Conservation (phyloP, 140 eudicot genomes). For the Anethum foeniculum region DNA sequence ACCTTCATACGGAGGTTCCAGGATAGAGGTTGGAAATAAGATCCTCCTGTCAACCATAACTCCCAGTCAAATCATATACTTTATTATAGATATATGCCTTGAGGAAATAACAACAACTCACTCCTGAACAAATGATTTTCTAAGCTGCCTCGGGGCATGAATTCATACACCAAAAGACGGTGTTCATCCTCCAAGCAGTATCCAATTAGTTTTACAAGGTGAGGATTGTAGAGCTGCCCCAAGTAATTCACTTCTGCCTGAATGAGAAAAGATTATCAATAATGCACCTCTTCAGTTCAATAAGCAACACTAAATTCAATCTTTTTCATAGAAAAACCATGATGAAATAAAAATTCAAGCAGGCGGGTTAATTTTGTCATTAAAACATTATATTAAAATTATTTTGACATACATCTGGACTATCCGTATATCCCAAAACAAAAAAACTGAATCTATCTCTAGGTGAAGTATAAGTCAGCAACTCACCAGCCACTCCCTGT, state of each 20-base stretch:
- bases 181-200: not conserved
- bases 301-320: not conserved
- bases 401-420: not conserved
- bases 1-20: slow-evolving; percentile 8
- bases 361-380: not conserved
- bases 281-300: not conserved
- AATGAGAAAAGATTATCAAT: not conserved
- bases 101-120: not conserved
- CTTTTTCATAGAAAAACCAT: not conserved
- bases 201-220: not conserved
- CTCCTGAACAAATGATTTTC: slow-evolving; percentile 6
- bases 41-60: not conserved
- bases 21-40: not conserved
- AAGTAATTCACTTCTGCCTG: slow-evolving; percentile 4
- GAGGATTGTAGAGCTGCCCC: slow-evolving; percentile 3
- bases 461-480: not conserved
- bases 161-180: not conserved
- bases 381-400: not conserved
- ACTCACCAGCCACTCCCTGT: slow-evolving; percentile 6
- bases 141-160: slow-evolving; percentile 5
- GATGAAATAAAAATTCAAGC: not conserved
- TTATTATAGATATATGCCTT: not conserved
- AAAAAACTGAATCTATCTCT: not conserved
- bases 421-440: not conserved
- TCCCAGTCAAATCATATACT: not conserved